Conservation (phyloP, 805 yeast genomes). For the Saccharomycopsis vini region DNA sequence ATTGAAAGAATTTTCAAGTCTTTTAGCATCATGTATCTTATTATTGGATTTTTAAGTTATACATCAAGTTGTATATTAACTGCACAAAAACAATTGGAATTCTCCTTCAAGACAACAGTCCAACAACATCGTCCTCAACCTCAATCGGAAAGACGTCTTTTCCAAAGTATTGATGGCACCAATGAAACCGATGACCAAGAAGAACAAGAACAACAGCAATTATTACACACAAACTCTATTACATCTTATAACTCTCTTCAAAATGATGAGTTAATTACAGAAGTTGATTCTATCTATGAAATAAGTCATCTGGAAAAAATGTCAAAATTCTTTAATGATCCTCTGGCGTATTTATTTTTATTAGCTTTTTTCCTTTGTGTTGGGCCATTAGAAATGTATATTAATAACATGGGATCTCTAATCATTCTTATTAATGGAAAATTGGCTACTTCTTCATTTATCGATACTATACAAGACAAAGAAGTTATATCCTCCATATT, state of each 20-base stretch:
- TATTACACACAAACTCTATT: conserved; percentile 7
- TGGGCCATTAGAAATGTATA: conserved; percentile 82
- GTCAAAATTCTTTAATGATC: conserved; percentile 35
- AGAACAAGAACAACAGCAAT: conserved; percentile 26
- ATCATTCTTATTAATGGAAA: conserved; percentile 31
- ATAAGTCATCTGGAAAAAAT: conserved; percentile 9
- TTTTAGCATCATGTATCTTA: conserved; percentile 44
- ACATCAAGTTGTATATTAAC: conserved; percentile 56
- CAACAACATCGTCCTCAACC: neutral
- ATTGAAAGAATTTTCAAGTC: conserved; percentile 43
- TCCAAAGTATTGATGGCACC: conserved; percentile 23
- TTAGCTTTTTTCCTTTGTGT: conserved; percentile 54
- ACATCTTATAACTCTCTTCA: conserved; percentile 4
- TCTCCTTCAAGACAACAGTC: conserved; percentile 28
- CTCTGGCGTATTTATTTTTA: conserved; percentile 55
- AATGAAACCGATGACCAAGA: conserved; percentile 22
- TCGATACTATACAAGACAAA: too few species aligned
- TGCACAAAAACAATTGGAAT: conserved; percentile 36
- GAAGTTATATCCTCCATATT: too few species aligned
- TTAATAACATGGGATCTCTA: conserved; percentile 75
- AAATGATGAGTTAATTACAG: conserved; percentile 42
- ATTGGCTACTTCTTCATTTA: neutral
- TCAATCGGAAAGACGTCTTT: too few species aligned
- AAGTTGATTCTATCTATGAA: conserved; percentile 66
- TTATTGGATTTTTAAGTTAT: conserved; percentile 53